A percentile compares a stretch with the other conserved stretches of the same genome.
Conservation (phyloP, 306 rosid species). For the Bauhinia variegata region DNA sequence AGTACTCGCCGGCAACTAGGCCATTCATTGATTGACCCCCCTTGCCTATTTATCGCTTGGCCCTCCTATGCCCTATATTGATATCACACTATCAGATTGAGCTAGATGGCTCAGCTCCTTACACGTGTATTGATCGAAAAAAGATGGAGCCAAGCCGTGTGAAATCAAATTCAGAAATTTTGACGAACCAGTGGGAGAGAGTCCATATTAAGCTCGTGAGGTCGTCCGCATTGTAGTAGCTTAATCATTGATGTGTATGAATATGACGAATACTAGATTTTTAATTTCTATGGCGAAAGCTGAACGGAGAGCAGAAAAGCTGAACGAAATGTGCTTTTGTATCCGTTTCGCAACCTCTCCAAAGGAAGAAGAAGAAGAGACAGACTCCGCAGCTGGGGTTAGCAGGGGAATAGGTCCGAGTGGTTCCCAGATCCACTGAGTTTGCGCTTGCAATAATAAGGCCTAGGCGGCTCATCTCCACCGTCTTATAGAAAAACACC, state of each 20-base stretch:
- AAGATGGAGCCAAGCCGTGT: too few species aligned
- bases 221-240: slow-evolving; percentile 25
- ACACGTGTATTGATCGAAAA: not conserved
- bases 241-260: not conserved
- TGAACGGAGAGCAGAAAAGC: slow-evolving; percentile 38
- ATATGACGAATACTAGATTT: not conserved
- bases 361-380: not conserved
- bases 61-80: too few species aligned
- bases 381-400: not conserved
- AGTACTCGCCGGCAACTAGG: too few species aligned
- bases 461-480: slow-evolving; percentile 31
- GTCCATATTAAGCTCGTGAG: slow-evolving; percentile 40
- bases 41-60: too few species aligned
- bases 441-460: slow-evolving; percentile 14
- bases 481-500: slow-evolving; percentile 31
- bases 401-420: not conserved
- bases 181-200: slow-evolving; percentile 1
- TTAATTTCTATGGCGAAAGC: slow-evolving; percentile 5
- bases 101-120: not conserved
- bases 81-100: not conserved
- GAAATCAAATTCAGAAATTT: not conserved
- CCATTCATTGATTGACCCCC: too few species aligned
- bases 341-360: slow-evolving; percentile 46
- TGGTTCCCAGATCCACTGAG: slow-evolving; percentile 11
- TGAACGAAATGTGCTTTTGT: slow-evolving; percentile 55